phyloP scores from a whole-genome alignment of 2,329 filamentous ascomycete genomes.

The Tolypocladium capitatum region DNA sequence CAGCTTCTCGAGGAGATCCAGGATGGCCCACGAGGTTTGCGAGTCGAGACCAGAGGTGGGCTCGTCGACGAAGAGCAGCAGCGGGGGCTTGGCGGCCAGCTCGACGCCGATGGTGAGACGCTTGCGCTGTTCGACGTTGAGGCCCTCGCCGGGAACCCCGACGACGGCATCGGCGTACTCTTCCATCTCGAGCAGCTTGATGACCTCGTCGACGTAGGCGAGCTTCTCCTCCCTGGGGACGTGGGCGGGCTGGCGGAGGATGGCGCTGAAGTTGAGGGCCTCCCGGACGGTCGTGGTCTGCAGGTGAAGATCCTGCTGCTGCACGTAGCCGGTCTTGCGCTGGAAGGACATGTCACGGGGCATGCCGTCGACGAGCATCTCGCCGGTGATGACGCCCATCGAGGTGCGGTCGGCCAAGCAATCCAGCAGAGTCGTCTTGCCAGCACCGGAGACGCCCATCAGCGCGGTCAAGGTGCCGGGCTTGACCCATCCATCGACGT shows the following conservation, averaged over 20 bases:
- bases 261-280: conserved; percentile 71
- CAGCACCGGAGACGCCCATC: conserved; percentile 88
- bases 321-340: conserved; percentile 82
- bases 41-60: conserved; percentile 89
- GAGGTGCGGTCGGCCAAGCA: conserved; percentile 74
- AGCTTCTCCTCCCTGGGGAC: conserved; percentile 66
- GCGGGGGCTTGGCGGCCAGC: conserved; percentile 76
- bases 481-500: conserved; percentile 89
- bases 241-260: conserved; percentile 69
- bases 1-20: conserved; percentile 77
- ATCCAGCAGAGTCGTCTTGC: conserved; percentile 83
- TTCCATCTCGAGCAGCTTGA: conserved; percentile 81
- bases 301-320: conserved; percentile 84
- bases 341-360: conserved; percentile 73
- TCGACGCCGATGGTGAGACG: conserved; percentile 94
- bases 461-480: conserved; percentile 80
- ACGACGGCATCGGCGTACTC: conserved; percentile 83
- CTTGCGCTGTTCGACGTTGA: conserved; percentile 58
- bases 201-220: conserved; percentile 79
- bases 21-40: conserved; percentile 87
- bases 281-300: conserved; percentile 78
- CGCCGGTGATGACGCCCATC: conserved; percentile 77
- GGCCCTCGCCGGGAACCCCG: conserved; percentile 77
- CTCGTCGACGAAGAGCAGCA: conserved; percentile 87
- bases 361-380: conserved; percentile 56